Evolutionary conservation across 345 rosid genomes (phyloP), one percentile per base, ranked within the genome.

Genomic region (Aquilaria yunnanensis): DNA sequence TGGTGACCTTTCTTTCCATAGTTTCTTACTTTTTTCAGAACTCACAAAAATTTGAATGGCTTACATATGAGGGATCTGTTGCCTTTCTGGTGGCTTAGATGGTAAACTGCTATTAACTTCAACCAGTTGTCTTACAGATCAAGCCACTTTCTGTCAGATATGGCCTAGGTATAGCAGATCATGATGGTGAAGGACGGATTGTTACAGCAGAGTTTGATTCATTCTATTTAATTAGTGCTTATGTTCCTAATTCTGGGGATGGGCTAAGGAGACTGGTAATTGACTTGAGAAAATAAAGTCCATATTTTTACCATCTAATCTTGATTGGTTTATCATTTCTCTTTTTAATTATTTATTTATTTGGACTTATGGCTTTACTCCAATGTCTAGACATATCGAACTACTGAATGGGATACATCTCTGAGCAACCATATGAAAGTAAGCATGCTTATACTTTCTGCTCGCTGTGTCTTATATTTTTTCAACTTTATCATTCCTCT

Each of bases 241-340:
- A 90, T 51, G 89, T 94, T 67, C 99, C 99, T 62, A 94, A 90
- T 68, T 86, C 99, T 14, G 99, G 99, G 54, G 99, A 94, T 69
- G 97, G 97, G 80, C 75, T 94, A 78, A 86, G 70, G 81, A 86
- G 99, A 83, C 80, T 90, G 96, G 97, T 90, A 83, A 71, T 47
- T 59, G 48, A 60, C 47, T 59, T 41, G 54, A 34, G 47, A 33
- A 67, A 62, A 37, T 67, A 11, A 12, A 41, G 8, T 16, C 23
- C 57, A 45, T 51, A 46, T 51, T 33, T 32, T 14, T 45, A 7
- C 23, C 52, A 46, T 37, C 10, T 16, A 10, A 54, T 61, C 51
- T 65, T 14, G 57, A 13, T 62, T 69, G 43, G 43, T 73, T 61
- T 63, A 7, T 66, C n/a, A 2, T 41, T 54, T 63, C n/a, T 47